Conservation (phyloP, 2,329 filamentous ascomycete species). For the Colletotrichum shisoi region DNA sequence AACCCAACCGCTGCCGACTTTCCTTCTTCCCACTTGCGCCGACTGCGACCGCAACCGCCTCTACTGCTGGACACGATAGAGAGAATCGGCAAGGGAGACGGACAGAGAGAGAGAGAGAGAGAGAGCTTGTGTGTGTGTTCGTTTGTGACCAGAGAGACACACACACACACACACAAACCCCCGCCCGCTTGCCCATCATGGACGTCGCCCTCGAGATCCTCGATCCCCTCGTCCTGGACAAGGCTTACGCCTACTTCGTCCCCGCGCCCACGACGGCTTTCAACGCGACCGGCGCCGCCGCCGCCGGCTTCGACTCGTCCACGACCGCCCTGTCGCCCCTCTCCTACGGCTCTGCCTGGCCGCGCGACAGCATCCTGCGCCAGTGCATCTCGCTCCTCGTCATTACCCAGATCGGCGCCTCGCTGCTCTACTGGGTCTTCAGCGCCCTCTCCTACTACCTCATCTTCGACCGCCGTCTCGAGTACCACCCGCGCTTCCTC, state of each 20-base stretch:
- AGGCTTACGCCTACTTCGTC: slow-evolving; percentile 51
- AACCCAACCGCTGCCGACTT: not conserved
- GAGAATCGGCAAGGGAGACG: no score
- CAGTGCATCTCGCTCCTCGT: slow-evolving; percentile 51
- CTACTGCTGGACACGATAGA: not conserved
- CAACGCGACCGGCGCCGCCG: slow-evolving; percentile 37
- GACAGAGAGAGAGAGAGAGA: not conserved
- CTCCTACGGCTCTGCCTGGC: slow-evolving; percentile 46
- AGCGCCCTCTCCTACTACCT: slow-evolving; percentile 76
- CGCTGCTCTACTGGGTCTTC: slow-evolving; percentile 68
- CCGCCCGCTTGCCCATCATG: slow-evolving; percentile 44
- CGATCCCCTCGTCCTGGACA: slow-evolving; percentile 53
- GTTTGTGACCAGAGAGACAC: not conserved
- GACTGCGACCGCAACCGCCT: not conserved
- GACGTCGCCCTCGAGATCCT: slow-evolving; percentile 53
- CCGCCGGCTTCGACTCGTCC: slow-evolving; percentile 17
- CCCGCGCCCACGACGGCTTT: slow-evolving; percentile 40
- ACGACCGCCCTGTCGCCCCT: slow-evolving; percentile 3
- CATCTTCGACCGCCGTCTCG: slow-evolving; percentile 60
- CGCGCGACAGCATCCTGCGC: slow-evolving; percentile 54
- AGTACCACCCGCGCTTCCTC: slow-evolving; percentile 58
- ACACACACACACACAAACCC: slow-evolving; percentile 11
- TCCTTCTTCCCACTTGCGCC: not conserved
- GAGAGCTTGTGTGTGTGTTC: not conserved
- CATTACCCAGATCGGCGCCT: slow-evolving; percentile 51